Evolutionary conservation across 78 protist genomes (phyloP).

Genomic region (Ministeria vibrans): DNA sequence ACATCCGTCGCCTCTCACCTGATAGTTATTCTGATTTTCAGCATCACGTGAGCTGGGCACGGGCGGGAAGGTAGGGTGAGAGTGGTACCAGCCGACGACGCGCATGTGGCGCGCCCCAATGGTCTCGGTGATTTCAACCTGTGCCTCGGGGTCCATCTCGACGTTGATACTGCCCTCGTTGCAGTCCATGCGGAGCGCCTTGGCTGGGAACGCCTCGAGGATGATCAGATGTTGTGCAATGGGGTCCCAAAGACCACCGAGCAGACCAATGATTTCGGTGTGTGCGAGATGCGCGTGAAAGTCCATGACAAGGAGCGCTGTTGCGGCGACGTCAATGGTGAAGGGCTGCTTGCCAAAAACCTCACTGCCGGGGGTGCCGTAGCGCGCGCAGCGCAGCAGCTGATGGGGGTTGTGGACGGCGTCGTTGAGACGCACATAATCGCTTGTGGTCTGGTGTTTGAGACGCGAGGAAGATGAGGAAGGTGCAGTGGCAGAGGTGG

Average conservation of each 20-base stretch:
- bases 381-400: no score
- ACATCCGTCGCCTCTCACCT: neutral
- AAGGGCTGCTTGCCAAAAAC: no score
- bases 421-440: no score
- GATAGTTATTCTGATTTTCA: conserved; percentile 44
- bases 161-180: neutral
- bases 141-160: conserved; percentile 57
- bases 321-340: neutral
- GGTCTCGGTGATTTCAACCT: conserved; percentile 24
- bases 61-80: conserved; percentile 65
- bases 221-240: neutral
- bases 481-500: no score
- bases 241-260: conserved; percentile 50
- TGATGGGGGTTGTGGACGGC: no score
- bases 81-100: conserved; percentile 76
- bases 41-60: conserved; percentile 61
- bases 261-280: conserved; percentile 62
- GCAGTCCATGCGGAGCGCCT: neutral
- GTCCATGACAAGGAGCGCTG: neutral
- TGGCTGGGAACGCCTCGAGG: neutral
- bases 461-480: no score
- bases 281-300: conserved; percentile 31
- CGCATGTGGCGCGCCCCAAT: conserved; percentile 9
- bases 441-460: no score
- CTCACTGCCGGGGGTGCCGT: no score